phyloP scores from a whole-genome alignment of 805 yeast species.

The Tetrapisispora nanseiensis region DNA sequence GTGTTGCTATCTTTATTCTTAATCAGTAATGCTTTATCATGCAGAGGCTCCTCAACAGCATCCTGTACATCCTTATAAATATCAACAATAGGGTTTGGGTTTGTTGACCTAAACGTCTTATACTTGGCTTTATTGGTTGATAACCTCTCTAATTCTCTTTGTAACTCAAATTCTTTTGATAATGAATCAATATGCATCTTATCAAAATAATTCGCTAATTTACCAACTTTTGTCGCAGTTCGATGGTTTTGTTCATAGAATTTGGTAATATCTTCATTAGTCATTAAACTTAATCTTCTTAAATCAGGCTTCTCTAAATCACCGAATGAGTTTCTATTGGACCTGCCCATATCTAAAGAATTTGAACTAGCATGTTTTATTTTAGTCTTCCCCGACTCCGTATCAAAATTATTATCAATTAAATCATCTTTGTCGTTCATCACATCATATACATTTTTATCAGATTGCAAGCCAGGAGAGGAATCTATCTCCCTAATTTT shows the following conservation, averaged over 20 bases:
- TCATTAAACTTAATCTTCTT: constrained; percentile 3
- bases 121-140: constrained; percentile 51
- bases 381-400: not conserved
- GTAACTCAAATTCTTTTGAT: constrained; percentile 77
- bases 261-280: not conserved
- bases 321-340: not conserved
- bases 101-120: constrained; percentile 59
- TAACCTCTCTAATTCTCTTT: constrained; percentile 69
- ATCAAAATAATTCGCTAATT: constrained; percentile 58
- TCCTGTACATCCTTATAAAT: constrained; percentile 81
- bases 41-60: constrained; percentile 57
- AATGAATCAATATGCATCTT: constrained; percentile 70
- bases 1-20: not conserved
- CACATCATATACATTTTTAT: too few relatives aligned
- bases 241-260: not conserved
- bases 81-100: constrained; percentile 81
- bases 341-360: not conserved
- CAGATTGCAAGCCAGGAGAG: too few relatives aligned
- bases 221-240: constrained; percentile 43
- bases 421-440: too few relatives aligned
- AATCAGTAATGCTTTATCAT: constrained; percentile 16
- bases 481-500: too few relatives aligned
- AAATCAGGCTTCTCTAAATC: not conserved
- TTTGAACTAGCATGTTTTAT: not conserved
- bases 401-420: not conserved